Conservation (phyloP, 768 basidiomycete genomes). For the Tulasnella sp. region DNA sequence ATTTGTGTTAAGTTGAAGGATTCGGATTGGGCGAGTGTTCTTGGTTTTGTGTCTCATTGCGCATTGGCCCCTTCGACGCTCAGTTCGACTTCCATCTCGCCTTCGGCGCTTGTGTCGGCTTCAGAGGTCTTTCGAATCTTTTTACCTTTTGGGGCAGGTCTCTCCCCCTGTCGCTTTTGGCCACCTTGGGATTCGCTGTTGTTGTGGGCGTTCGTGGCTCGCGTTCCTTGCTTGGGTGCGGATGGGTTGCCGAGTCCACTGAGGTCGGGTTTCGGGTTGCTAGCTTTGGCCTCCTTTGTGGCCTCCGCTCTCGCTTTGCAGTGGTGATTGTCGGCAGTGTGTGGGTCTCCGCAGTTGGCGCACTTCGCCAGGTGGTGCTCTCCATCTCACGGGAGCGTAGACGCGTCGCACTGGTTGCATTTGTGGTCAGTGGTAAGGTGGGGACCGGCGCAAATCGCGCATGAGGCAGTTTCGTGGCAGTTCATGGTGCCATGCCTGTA, state of each 20-base stretch:
- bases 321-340: neutral
- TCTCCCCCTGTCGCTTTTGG: neutral
- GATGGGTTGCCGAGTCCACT: neutral
- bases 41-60: neutral
- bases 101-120: neutral
- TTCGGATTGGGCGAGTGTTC: neutral
- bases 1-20: slow-evolving; percentile 4
- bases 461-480: neutral
- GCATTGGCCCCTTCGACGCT: neutral
- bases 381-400: neutral
- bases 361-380: neutral
- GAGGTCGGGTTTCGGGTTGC: neutral
- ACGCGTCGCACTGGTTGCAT: neutral
- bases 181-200: neutral
- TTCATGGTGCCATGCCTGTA: neutral
- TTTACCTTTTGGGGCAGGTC: neutral
- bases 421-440: neutral
- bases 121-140: neutral
- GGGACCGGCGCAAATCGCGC: neutral
- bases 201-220: neutral
- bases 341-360: neutral
- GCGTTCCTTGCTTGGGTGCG: neutral
- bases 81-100: neutral
- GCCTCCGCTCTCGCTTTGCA: neutral
- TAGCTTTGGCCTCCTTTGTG: neutral